A percentile compares a stretch with the other conserved stretches of the same genome.
Conservation (phyloP, 768 basidiomycete genomes). For the Xerocomellus intermedius region DNA sequence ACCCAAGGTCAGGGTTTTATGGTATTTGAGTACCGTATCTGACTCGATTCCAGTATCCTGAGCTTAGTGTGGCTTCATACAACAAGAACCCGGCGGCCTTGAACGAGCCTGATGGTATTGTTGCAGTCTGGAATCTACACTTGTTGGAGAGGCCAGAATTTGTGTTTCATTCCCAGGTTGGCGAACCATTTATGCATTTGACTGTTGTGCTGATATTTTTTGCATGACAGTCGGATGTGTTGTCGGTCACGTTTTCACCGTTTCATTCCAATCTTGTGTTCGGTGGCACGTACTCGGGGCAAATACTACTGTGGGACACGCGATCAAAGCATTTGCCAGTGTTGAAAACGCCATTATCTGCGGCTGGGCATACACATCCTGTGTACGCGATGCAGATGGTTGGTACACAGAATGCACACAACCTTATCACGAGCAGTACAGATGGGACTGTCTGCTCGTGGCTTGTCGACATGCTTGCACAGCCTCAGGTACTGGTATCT, state of each 20-base stretch:
- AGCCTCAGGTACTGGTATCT: conserved; percentile 72
- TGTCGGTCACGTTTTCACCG: conserved; percentile 95
- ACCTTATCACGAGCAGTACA: conserved; percentile 93
- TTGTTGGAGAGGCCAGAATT: conserved; percentile 95
- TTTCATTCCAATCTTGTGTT: conserved; percentile 97
- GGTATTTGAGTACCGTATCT: neutral
- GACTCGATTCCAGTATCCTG: conserved; percentile 69
- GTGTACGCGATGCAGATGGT: conserved; percentile 99
- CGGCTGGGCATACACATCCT: conserved; percentile 96
- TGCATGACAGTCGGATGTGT: conserved; percentile 80
- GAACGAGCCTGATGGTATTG: conserved; percentile 96
- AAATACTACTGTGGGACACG: conserved; percentile 97
- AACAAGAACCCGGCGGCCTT: conserved; percentile 94
- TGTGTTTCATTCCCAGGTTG: conserved; percentile 95
- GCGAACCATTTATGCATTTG: conserved; percentile 22
- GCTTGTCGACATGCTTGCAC: conserved; percentile 98
- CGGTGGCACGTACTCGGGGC: conserved; percentile 99
- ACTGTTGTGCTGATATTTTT: conserved; percentile 5
- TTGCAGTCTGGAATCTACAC: conserved; percentile 97
- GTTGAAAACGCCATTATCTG: conserved; percentile 93
- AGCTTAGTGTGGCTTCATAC: conserved; percentile 92
- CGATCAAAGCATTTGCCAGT: conserved; percentile 95
- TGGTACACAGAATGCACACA: conserved; percentile 98
- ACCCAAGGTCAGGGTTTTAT: conserved; percentile 64
- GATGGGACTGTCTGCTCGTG: conserved; percentile 97